Evolutionary conservation across 345 rosid species (phyloP).

Genomic region (Ceriops decandra): DNA sequence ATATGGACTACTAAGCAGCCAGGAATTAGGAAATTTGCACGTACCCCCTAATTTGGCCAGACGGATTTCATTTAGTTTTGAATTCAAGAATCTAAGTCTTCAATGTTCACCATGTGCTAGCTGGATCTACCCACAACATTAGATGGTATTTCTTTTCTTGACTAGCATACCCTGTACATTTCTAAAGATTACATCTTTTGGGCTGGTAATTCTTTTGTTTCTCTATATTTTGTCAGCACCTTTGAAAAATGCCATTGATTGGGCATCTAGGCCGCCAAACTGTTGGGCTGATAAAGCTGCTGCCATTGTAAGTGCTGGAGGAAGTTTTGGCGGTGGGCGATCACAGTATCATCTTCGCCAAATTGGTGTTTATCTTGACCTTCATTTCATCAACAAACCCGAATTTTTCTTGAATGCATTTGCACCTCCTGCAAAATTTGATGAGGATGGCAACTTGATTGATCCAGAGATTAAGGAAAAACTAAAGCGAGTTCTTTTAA

Average conservation of each 20-base stretch:
- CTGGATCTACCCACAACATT: no score
- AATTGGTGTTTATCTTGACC: conserved; percentile 68
- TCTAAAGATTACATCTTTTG: not conserved
- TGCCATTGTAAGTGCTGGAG: conserved; percentile 66
- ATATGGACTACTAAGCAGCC: no score
- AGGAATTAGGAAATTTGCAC: no score
- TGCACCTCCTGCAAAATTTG: conserved; percentile 70
- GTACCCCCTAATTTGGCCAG: no score
- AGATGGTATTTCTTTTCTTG: no score
- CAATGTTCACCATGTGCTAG: no score
- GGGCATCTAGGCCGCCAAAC: conserved; percentile 80
- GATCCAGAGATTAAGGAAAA: conserved; percentile 45
- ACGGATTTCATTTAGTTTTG: no score
- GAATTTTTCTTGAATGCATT: conserved; percentile 67
- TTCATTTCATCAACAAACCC: conserved; percentile 85
- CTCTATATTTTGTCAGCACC: conserved; percentile 37
- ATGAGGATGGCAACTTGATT: conserved; percentile 55
- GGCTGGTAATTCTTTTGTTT: not conserved
- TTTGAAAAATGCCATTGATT: conserved; percentile 75
- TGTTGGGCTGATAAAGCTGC: conserved; percentile 83
- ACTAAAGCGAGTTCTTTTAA: conserved; percentile 46
- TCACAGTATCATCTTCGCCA: conserved; percentile 75
- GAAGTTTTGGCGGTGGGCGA: conserved; percentile 55
- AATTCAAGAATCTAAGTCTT: no score
- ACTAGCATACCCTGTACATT: no score